These are phyloP conservation scores for Vitis rotundifolia DNA, from an alignment of 164 flowering plant genomes.

Conservation along the genomic window DNA sequence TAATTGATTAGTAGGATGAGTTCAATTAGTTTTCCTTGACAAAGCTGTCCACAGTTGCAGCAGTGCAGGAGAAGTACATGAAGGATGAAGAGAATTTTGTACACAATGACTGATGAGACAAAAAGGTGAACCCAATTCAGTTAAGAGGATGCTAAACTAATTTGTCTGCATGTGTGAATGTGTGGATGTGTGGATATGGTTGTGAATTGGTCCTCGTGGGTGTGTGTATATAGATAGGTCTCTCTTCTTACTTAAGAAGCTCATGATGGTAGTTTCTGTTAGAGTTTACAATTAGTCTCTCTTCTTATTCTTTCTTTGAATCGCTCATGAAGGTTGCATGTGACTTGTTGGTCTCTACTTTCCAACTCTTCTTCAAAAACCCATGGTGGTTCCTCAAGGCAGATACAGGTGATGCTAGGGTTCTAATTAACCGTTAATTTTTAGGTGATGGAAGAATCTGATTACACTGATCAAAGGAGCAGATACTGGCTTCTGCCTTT, in stretches of 20 bases:
- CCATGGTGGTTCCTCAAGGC: neutral
- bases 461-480: neutral
- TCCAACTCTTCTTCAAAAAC: neutral
- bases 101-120: constrained; percentile 5
- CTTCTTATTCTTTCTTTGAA: no score
- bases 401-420: neutral
- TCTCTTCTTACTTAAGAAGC: neutral
- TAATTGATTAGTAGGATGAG: no score
- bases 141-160: no score
- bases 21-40: constrained; percentile 52
- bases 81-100: constrained; percentile 64
- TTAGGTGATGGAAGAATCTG: neutral
- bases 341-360: neutral
- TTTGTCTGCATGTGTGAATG: no score
- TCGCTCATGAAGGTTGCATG: no score
- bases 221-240: no score
- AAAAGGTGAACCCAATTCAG: neutral
- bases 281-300: neutral
- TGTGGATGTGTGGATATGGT: no score
- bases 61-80: constrained; percentile 97
- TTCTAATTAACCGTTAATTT: neutral
- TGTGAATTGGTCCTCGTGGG: no score
- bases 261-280: constrained; percentile 1
- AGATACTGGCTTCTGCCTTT: neutral
- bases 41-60: constrained; percentile 62